Base-by-base conservation (phyloP, 2,329 filamentous ascomycete genomes). In the Aureobasidium melanogenum region DNA sequence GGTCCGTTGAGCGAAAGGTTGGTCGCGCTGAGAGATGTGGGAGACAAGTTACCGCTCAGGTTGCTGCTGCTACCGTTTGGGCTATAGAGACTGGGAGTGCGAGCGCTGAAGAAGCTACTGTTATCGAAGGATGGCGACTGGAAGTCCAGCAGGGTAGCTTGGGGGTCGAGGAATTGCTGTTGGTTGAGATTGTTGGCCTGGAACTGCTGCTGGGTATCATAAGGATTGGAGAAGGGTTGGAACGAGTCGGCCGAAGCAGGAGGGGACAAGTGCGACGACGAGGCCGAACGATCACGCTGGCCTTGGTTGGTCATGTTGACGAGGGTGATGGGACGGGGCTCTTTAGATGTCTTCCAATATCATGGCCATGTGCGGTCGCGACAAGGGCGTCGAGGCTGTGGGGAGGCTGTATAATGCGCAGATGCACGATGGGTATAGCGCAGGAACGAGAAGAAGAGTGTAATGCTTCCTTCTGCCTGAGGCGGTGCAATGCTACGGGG, bases 41-140 rank as follows among this genome's bases (percentile, higher is more conserved):
- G 74, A 61, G 67, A 66, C 59, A 72, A 64, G 64, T 64, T 64
- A 70, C 68, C 72, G 73, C 74, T 74, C 56, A 72, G 68, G 65
- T 68, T 68, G 64, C 74, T 75, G 58, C 71, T 69, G 47, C 72
- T 72, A 64, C 72, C 73, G 62, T 69, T 58, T 59, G 67, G 64
- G 41, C 66, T 66, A 63, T 64, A 66, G 47, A 63, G 62, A 36
- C 63, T 63, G 22, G 50, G 48, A 22, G 57, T 60, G 22, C 57
- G 61, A 62, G 73, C 64, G 46, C 74, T 74, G 34, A 78, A 71
- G 69, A 75, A 78, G 65, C 64, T 67, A 66, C 76, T 71, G 72
- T 79, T 74, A 22, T 54, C 43, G 43, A 61, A 59, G 17, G 43
- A 48, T 10, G 43, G 24, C 2, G 47, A 44, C 19, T 54, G 59